Evolutionary conservation across 2,329 filamentous ascomycete species (phyloP), one percentile per base, ranked within the genome.

Genomic region (Nemania diffusa): DNA sequence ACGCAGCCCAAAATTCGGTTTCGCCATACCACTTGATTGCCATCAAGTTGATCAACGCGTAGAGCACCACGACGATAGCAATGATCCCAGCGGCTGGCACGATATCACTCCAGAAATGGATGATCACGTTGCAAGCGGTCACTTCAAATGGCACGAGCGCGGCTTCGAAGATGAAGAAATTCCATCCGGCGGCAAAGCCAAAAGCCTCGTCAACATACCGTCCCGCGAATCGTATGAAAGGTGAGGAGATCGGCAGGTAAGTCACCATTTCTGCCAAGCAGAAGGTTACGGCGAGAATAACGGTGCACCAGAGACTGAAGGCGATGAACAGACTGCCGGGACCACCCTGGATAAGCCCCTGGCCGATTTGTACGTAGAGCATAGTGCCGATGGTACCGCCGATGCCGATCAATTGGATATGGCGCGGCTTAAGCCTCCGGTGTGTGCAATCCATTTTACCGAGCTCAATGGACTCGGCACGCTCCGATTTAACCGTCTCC

Each of bases 141-240:
- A 92, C 84, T 71, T 92, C 90, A 62, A 91, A 91, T 0, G 90
- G 89, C 4, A 92, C 88, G 2, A 91, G 80, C 1, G 85, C 84
- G 1, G 90, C 90, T 75, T 92, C 88, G 69, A 91, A 91, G 50
- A 91, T 77, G 80, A 92, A 92, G 72, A 91, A 92, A 76, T 92
- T 92, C 87, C 90, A 92, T 5, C 91, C 91, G 1, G 89, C 87
- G 6, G 90, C 90, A 64, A 92, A 90, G 0, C 90, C 90, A 66
- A 93, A 91, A 2, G 91, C 90, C 70, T 92, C 90, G 71, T 93
- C 91, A 32, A 93, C 90, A 71, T 88, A 93, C 53, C 90, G 86
- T 15, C 91, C 90, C 3, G 91, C 91, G 73, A 94, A 92, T 27
- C 90, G 88, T 75, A 94, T 91, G 77, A 94, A 94, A 0, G 91